Evolutionary conservation across 2,329 filamentous ascomycete genomes (phyloP).

Genomic region (Exophiala viscosa): DNA sequence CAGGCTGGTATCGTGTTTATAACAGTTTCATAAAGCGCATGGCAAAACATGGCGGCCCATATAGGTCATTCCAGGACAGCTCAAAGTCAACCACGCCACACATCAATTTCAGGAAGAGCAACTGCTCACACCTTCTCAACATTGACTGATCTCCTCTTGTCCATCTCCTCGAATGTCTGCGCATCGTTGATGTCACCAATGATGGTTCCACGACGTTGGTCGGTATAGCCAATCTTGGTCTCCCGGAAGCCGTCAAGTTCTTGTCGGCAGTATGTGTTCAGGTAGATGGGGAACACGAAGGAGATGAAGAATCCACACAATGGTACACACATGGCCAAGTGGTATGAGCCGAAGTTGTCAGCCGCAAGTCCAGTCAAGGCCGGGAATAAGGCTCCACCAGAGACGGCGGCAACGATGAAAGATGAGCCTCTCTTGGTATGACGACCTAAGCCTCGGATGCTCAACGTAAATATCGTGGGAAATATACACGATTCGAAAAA

Average conservation of each 20-base stretch:
- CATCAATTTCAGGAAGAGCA: no score
- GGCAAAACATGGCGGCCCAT: no score
- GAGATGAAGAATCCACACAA: slow-evolving; percentile 34
- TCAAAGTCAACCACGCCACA: no score
- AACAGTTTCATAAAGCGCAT: no score
- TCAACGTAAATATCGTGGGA: slow-evolving; percentile 75
- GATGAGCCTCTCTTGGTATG: slow-evolving; percentile 75
- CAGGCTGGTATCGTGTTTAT: no score
- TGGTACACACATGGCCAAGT: slow-evolving; percentile 34
- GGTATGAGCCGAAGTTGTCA: slow-evolving; percentile 26
- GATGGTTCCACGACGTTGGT: slow-evolving; percentile 30
- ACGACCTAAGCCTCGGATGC: slow-evolving; percentile 69
- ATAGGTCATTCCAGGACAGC: no score
- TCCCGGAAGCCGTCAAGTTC: slow-evolving; percentile 37
- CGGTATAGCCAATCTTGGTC: slow-evolving; percentile 35
- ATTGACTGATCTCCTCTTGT: slow-evolving; percentile 24
- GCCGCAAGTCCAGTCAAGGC: slow-evolving; percentile 47
- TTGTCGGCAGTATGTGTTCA: slow-evolving; percentile 33
- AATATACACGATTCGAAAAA: slow-evolving; percentile 82
- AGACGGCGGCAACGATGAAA: slow-evolving; percentile 67
- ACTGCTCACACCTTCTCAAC: slow-evolving; percentile 26
- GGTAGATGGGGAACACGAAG: slow-evolving; percentile 35
- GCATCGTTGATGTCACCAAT: slow-evolving; percentile 31
- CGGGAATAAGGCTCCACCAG: slow-evolving; percentile 65
- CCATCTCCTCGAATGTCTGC: slow-evolving; percentile 24